Conservation (phyloP, 805 yeast genomes). For the Wickerhamiella parazyma region DNA sequence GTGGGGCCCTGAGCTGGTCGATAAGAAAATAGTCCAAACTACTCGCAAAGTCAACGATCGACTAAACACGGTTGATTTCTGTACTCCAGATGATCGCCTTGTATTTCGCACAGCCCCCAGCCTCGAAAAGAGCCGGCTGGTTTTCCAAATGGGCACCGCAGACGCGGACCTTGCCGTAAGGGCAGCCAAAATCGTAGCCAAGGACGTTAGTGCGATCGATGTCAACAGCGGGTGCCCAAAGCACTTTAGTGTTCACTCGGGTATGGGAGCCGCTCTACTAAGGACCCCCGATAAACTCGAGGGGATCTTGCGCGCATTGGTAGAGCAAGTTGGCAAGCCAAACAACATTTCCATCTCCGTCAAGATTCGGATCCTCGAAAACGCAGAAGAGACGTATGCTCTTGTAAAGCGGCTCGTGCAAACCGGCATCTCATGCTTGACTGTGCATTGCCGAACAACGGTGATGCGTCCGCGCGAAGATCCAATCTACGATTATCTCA, state of each 20-base stretch:
- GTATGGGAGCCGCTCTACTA: slow-evolving; percentile 94
- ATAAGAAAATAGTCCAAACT: slow-evolving; percentile 65
- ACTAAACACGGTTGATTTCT: slow-evolving; percentile 24
- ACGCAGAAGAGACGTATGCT: slow-evolving; percentile 43
- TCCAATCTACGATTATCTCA: slow-evolving; percentile 61
- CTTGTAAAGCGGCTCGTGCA: slow-evolving; percentile 44
- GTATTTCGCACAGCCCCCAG: slow-evolving; percentile 62
- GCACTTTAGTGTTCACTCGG: slow-evolving; percentile 84
- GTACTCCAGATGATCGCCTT: slow-evolving; percentile 31
- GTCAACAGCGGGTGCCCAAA: slow-evolving; percentile 96
- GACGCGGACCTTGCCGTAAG: slow-evolving; percentile 72
- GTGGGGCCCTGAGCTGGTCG: slow-evolving; percentile 93
- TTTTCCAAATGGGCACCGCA: slow-evolving; percentile 86
- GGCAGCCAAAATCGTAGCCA: slow-evolving; percentile 69
- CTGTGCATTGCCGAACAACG: slow-evolving; percentile 83
- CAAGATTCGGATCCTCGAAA: slow-evolving; percentile 68
- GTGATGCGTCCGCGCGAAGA: slow-evolving; percentile 71
- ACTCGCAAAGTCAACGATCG: slow-evolving; percentile 43
- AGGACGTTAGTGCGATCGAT: slow-evolving; percentile 86
- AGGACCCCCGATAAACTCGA: slow-evolving; percentile 68
- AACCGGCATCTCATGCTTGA: slow-evolving; percentile 77
- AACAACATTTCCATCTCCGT: slow-evolving; percentile 71
- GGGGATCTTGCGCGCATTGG: slow-evolving; percentile 52
- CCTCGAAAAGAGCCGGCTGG: slow-evolving; percentile 49
- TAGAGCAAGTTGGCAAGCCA: slow-evolving; percentile 68